A percentile compares a stretch with the other conserved stretches of the same genome.
Conservation (phyloP, 306 rosid species). For the Macrotyloma uniflorum region DNA sequence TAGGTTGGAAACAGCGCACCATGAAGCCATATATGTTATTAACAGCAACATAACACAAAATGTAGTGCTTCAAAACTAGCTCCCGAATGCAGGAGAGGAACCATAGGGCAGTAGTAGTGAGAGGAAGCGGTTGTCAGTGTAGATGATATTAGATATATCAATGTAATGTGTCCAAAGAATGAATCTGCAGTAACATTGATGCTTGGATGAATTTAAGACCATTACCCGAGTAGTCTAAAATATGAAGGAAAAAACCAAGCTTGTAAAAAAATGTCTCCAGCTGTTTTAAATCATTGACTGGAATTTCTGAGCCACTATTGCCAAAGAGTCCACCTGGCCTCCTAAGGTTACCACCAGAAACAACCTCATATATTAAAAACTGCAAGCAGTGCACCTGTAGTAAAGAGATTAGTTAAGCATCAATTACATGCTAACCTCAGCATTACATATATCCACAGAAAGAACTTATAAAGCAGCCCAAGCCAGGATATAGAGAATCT, state of each 20-base stretch:
- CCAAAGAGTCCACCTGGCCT: conserved; percentile 99
- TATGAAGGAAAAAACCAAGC: conserved; percentile 92
- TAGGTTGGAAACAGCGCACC: conserved; percentile 9
- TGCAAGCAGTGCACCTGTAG: conserved; percentile 94
- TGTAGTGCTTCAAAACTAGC: conserved; percentile 35
- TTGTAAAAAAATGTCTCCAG: conserved; percentile 93
- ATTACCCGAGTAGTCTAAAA: conserved; percentile 90
- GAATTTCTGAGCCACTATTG: conserved; percentile 93
- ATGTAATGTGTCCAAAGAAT: conserved; percentile 20
- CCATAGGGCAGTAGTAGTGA: background rate
- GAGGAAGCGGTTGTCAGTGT: conserved; percentile 27
- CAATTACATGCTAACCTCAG: conserved; percentile 21
- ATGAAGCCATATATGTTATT: conserved; percentile 16
- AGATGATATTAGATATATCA: conserved; percentile 31
- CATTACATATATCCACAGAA: conserved; percentile 10
- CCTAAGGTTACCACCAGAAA: conserved; percentile 98
- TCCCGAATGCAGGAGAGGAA: conserved; percentile 29
- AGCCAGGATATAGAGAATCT: conserved; percentile 21
- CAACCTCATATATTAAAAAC: conserved; percentile 94
- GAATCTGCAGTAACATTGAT: conserved; percentile 20
- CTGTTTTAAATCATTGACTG: conserved; percentile 87
- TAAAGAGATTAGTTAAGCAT: conserved; percentile 46
- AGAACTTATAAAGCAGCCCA: conserved; percentile 24
- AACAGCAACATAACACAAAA: conserved; percentile 19
- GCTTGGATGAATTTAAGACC: conserved; percentile 33